These are phyloP conservation scores for Spergularia azorica DNA, from an alignment of 179 eudicot genomes.

Conservation along the genomic window DNA sequence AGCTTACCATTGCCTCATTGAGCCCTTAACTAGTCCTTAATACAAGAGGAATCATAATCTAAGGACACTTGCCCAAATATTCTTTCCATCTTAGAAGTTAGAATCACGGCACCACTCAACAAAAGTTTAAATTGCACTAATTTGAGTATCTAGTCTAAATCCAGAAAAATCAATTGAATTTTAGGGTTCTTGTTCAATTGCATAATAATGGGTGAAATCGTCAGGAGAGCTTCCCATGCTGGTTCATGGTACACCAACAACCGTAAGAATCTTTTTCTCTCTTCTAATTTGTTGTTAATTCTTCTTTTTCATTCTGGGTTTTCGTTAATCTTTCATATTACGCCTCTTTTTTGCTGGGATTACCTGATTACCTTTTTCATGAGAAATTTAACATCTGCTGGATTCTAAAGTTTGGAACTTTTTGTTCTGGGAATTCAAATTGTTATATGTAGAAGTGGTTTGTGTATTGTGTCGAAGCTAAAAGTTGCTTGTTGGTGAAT, in stretches of 20 bases:
- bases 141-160: not conserved
- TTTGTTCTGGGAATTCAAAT: not conserved
- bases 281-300: not conserved
- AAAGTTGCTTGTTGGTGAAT: too few relatives aligned
- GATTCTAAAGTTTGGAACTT: slow-evolving; percentile 6
- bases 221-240: slow-evolving; percentile 84
- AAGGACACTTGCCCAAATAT: not conserved
- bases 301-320: not conserved
- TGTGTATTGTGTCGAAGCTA: too few relatives aligned
- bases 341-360: slow-evolving; percentile 7
- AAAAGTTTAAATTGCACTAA: not conserved
- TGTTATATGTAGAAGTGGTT: not conserved
- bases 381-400: not conserved
- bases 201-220: slow-evolving; percentile 38
- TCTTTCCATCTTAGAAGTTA: not conserved
- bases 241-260: slow-evolving; percentile 98
- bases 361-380: not conserved
- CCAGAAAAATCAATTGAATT: slow-evolving; percentile 7
- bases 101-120: not conserved
- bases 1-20: too few relatives aligned
- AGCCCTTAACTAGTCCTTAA: too few relatives aligned
- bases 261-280: slow-evolving; percentile 47
- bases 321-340: not conserved
- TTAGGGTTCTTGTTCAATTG: slow-evolving; percentile 24
- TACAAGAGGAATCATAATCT: too few relatives aligned